phyloP scores from a whole-genome alignment of 768 basidiomycete genomes.

The Tricholomella constricta region DNA sequence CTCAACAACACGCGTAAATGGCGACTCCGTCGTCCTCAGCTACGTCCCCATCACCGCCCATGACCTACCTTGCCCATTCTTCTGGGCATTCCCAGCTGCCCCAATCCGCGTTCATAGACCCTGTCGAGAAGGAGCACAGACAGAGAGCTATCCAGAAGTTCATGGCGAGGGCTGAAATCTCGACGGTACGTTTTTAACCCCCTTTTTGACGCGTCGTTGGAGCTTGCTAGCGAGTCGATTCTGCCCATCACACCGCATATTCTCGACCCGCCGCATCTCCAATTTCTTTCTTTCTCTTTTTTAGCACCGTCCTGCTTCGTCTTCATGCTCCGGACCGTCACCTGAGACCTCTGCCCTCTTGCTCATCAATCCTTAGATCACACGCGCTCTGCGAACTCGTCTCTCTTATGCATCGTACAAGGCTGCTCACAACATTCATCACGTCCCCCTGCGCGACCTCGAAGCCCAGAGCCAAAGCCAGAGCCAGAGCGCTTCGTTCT shows the following conservation, averaged over 20 bases:
- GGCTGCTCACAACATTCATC: conserved; percentile 70
- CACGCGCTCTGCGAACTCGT: conserved; percentile 77
- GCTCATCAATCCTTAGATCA: conserved; percentile 61
- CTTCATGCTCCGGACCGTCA: conserved; percentile 19
- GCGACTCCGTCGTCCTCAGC: conserved; percentile 80
- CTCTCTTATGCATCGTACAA: conserved; percentile 86
- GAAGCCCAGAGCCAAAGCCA: conserved; percentile 59
- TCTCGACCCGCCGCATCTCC: conserved; percentile 6
- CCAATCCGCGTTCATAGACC: conserved; percentile 36
- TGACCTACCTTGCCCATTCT: conserved; percentile 57
- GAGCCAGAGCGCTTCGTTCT: conserved; percentile 40
- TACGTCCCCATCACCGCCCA: conserved; percentile 80
- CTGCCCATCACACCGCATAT: conserved; percentile 7
- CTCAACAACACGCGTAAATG: conserved; percentile 51
- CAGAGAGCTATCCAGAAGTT: conserved; percentile 75
- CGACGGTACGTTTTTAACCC: conserved; percentile 64
- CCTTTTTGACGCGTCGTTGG: conserved; percentile 51
- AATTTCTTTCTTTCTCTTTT: conserved; percentile 11
- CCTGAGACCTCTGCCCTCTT: conserved; percentile 37
- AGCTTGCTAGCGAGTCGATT: conserved; percentile 18
- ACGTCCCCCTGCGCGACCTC: conserved; percentile 67
- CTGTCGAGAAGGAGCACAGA: conserved; percentile 58
- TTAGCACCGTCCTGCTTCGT: conserved; percentile 1
- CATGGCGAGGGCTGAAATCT: conserved; percentile 75
- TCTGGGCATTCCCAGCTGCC: conserved; percentile 40